These are phyloP conservation scores for Lachnellula willkommii DNA, from an alignment of 2,329 filamentous ascomycete species.

Conservation along the genomic window DNA sequence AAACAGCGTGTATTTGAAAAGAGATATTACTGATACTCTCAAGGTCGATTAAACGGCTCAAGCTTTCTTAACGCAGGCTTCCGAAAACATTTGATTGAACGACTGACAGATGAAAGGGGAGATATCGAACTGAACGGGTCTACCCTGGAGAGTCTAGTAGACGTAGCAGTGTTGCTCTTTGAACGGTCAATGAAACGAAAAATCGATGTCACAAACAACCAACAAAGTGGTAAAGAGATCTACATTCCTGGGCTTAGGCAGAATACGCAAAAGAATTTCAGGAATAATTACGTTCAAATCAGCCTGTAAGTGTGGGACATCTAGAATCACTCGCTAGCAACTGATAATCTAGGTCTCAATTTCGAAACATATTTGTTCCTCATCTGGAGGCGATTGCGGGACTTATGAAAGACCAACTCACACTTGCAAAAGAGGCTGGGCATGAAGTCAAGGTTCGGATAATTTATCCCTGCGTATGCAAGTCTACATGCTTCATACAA, in stretches of 20 bases:
- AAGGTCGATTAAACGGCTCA: conserved; percentile 11
- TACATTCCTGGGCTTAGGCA: neutral
- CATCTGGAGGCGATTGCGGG: neutral
- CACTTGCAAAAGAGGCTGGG: neutral
- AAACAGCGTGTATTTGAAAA: neutral
- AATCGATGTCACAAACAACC: conserved; percentile 2
- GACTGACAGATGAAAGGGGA: conserved; percentile 5
- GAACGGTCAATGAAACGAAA: conserved; percentile 10
- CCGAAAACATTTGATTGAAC: conserved; percentile 1
- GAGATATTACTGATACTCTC: neutral
- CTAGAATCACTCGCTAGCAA: neutral
- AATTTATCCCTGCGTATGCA: neutral
- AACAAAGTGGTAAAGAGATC: neutral
- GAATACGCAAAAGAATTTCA: conserved; percentile 1
- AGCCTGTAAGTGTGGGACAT: conserved; percentile 2
- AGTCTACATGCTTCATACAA: neutral
- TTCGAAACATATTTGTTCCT: conserved; percentile 4
- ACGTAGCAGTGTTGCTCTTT: conserved; percentile 8
- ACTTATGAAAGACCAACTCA: conserved; percentile 8
- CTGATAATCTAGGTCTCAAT: neutral
- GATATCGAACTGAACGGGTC: conserved; percentile 7
- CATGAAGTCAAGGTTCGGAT: conserved; percentile 2
- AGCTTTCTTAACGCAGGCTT: conserved; percentile 18
- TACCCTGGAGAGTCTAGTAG: conserved; percentile 8
- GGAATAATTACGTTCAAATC: neutral